Percentiles rank a stretch among this genome's conserved stretches.
These are phyloP conservation scores for Eucalyptus globulus DNA, from an alignment of 345 rosid genomes.

Conservation along the genomic window DNA sequence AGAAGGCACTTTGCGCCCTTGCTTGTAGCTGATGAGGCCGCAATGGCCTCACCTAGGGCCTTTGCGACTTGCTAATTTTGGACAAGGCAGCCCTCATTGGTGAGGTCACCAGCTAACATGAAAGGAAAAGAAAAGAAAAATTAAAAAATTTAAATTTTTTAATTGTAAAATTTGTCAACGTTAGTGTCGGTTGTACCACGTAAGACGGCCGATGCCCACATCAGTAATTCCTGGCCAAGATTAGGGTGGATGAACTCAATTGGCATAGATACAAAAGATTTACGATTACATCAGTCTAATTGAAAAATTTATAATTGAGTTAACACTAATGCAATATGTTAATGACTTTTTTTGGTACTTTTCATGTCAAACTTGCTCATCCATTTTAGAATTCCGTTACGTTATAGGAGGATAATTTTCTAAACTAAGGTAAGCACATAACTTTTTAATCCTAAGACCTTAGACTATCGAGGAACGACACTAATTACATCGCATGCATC, in stretches of 20 bases:
- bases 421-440: neutral
- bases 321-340: too few relatives aligned
- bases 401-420: neutral
- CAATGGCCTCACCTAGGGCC: too few relatives aligned
- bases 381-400: neutral
- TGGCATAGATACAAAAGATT: too few relatives aligned
- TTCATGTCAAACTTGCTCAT: neutral
- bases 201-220: accelerated
- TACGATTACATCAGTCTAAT: too few relatives aligned
- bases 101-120: too few relatives aligned
- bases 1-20: neutral
- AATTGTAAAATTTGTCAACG: too few relatives aligned
- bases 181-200: accelerated
- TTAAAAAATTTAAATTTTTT: too few relatives aligned
- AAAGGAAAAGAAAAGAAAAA: too few relatives aligned
- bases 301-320: too few relatives aligned
- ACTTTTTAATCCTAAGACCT: neutral
- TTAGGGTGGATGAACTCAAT: neutral
- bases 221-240: too few relatives aligned
- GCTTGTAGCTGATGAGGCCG: too few relatives aligned
- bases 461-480: neutral
- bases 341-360: neutral
- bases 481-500: neutral
- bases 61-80: neutral
- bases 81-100: neutral